Evolutionary conservation across 495 filamentous ascomycete species (phyloP), one percentile per base, ranked within the genome.

Genomic region (Bacidia gigantensis): DNA sequence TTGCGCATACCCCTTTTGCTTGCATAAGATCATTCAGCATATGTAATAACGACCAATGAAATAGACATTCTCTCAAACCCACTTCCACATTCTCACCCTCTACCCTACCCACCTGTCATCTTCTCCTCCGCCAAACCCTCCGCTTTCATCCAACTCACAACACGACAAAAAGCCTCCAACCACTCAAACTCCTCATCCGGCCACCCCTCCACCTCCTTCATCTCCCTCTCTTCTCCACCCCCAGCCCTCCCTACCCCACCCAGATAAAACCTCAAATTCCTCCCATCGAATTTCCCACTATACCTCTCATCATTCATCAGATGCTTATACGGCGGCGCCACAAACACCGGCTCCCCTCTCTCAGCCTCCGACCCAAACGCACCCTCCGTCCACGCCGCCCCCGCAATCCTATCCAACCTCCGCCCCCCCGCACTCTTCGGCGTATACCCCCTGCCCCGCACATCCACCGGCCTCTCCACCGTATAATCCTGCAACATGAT

Each of bases 111-210:
- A 35, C 29, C 29, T 7, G 5, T 14, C 29, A 5, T 14, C 29
- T 35, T 35, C 29, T 35, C 29, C 29, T 35, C 29, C 29, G 7
- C 29, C 29, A 35, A 7, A 5, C 29, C 29, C 29, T 35, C 14
- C 42, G 7, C 42, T 17, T 10, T 45, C 42, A 45, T 18, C n/a
- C 42, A 45, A 5, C 18, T 17, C 5, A 45, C 42, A 5, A 52
- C 26, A 7, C 2, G 51, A 18, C 48, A 45, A 52, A 54, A 54
- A 12, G 52, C 46, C 29, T 54, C 52, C n/a, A 61, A 24, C 59
- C 59, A 61, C 48, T 49, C 42, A 44, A 48, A 23, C 35, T 59
- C 59, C 46, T 23, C 51, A 7, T 51, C 40, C 20, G 48, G 20
- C 40, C 54, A 54, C 10, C 43, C 49, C 12, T 56, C 59, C 29